These are phyloP conservation scores for Coniferiporia weirii DNA, from an alignment of 1,284 basidiomycete genomes.

Conservation along the genomic window DNA sequence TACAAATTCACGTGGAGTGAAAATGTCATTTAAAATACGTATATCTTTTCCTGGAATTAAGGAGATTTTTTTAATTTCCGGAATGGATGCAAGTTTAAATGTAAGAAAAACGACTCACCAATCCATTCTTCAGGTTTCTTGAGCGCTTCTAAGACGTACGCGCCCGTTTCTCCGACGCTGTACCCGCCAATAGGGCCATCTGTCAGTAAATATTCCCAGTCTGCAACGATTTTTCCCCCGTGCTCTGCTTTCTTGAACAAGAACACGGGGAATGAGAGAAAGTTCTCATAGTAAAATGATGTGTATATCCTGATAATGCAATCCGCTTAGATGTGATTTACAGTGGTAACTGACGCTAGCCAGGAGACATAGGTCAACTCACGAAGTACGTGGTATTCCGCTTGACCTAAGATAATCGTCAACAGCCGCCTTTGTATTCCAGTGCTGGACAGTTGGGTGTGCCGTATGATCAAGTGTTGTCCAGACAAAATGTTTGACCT, in stretches of 20 bases:
- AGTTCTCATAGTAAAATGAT: slow-evolving; percentile 23
- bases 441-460: slow-evolving; percentile 19
- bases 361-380: background rate
- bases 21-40: background rate
- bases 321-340: no score
- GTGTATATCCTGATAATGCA: slow-evolving; percentile 18
- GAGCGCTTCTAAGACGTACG: slow-evolving; percentile 14
- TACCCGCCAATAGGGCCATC: slow-evolving; percentile 3
- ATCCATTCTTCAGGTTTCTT: slow-evolving; percentile 17
- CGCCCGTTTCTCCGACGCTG: slow-evolving; percentile 6
- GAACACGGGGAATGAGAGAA: background rate
- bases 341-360: no score
- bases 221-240: slow-evolving; percentile 1
- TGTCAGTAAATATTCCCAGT: background rate
- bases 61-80: background rate
- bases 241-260: background rate
- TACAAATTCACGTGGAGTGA: slow-evolving; percentile 7
- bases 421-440: slow-evolving; percentile 25
- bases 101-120: background rate
- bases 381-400: slow-evolving; percentile 23
- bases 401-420: slow-evolving; percentile 23
- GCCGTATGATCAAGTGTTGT: slow-evolving; percentile 21
- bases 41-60: slow-evolving; percentile 8
- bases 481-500: slow-evolving; percentile 28
- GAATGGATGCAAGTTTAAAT: background rate